Evolutionary conservation across 768 basidiomycete genomes (phyloP).

Genomic region (Pisolithus sp.): DNA sequence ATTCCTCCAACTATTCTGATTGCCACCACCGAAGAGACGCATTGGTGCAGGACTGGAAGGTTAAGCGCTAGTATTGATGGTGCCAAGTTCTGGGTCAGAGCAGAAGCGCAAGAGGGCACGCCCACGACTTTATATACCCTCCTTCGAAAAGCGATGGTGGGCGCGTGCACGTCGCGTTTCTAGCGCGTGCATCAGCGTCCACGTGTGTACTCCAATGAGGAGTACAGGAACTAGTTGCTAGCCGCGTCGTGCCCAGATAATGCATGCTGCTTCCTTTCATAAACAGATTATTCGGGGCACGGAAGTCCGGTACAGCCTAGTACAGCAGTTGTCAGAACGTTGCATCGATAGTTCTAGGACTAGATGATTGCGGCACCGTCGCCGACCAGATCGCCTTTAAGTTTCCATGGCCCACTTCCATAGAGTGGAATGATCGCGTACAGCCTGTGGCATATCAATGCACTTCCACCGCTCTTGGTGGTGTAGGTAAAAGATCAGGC

Average conservation of each 20-base stretch:
- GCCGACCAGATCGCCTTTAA: background rate
- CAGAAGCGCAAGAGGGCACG: constrained; percentile 6
- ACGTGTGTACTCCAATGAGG: constrained; percentile 11
- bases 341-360: background rate
- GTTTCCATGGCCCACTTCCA: background rate
- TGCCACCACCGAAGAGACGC: constrained; percentile 19
- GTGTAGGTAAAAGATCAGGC: too few species aligned
- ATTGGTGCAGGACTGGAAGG: constrained; percentile 8
- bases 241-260: background rate
- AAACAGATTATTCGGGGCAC: too few species aligned
- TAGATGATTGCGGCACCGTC: background rate
- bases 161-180: constrained; percentile 24
- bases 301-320: background rate
- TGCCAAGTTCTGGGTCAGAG: constrained; percentile 6
- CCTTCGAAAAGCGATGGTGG: constrained; percentile 8
- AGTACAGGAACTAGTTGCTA: background rate
- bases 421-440: background rate
- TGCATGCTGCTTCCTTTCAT: background rate
- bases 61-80: constrained; percentile 3
- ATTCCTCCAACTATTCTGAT: constrained; percentile 37
- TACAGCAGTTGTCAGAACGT: background rate
- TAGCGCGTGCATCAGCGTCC: constrained; percentile 14
- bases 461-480: background rate
- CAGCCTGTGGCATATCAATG: background rate
- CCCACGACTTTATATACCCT: constrained; percentile 21